Percentiles rank a stretch among this genome's conserved stretches.
These are phyloP conservation scores for Aeminium ludgeri DNA, from an alignment of 495 filamentous ascomycete species.

Conservation along the genomic window DNA sequence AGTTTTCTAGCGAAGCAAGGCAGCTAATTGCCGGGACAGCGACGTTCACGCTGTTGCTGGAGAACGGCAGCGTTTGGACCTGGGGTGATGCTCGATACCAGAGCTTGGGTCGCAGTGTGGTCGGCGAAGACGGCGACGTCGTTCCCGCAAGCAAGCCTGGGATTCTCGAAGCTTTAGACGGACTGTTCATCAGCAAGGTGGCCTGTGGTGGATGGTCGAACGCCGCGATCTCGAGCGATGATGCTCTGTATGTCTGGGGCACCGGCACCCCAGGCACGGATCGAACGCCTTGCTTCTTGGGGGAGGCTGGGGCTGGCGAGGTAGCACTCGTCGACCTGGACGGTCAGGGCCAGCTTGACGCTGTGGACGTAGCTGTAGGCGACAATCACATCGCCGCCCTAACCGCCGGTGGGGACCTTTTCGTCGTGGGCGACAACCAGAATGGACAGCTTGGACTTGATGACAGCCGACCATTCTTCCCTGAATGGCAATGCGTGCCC, in stretches of 20 bases:
- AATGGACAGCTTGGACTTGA: slow-evolving; percentile 44
- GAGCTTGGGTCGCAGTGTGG: slow-evolving; percentile 18
- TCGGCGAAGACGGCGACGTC: neutral
- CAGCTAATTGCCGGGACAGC: slow-evolving; percentile 36
- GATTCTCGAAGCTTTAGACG: slow-evolving; percentile 31
- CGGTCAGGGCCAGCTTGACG: slow-evolving; percentile 22
- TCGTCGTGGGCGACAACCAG: slow-evolving; percentile 34
- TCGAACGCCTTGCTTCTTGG: slow-evolving; percentile 1
- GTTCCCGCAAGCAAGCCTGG: slow-evolving; percentile 28
- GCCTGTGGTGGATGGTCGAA: slow-evolving; percentile 36
- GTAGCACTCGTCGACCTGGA: slow-evolving; percentile 26
- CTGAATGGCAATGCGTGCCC: slow-evolving; percentile 12
- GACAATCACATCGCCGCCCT: slow-evolving; percentile 40
- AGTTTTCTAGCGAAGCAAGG: slow-evolving; percentile 8
- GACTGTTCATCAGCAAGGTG: slow-evolving; percentile 38
- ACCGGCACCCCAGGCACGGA: slow-evolving; percentile 6
- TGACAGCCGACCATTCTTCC: slow-evolving; percentile 3
- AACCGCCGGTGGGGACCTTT: slow-evolving; percentile 34
- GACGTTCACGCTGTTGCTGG: slow-evolving; percentile 35
- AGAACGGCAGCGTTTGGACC: slow-evolving; percentile 34
- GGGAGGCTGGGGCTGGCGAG: slow-evolving; percentile 17
- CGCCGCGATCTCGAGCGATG: slow-evolving; percentile 38
- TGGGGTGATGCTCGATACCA: slow-evolving; percentile 44
- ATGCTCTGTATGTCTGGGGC: slow-evolving; percentile 53
- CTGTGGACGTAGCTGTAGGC: slow-evolving; percentile 43